Base-by-base conservation (phyloP, 257 asterid genomes). In the Petunia secreta region DNA sequence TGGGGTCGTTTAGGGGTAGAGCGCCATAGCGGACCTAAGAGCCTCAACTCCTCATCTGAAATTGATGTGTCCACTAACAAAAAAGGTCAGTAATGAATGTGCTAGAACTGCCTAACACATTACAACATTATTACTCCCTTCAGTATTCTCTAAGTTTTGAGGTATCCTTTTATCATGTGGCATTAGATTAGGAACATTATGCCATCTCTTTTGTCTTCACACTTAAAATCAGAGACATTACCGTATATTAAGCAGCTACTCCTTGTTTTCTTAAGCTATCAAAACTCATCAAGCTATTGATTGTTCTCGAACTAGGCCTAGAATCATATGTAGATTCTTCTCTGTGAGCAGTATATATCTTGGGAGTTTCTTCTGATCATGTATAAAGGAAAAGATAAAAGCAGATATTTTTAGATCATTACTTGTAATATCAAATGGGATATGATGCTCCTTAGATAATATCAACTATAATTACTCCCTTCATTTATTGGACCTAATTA, bases 281-380 rank as follows among this genome's bases (percentile, higher is more conserved):
- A 25, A 25, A 25, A 25, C 25, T 25, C 25, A 25, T 86, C 71
- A 89, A 88, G 92, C 97, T 91, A 86, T 14, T 90, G 83, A 85
- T 91, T 87, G 93, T 88, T 88, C 92, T 86, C 0, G 98, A 97
- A 80, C 94, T 92, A 38, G 97, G 98, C 85, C 90, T 94, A n/a
- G 97, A 92, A 73, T 97, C 98, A 73, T 87, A 90, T 5, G 84
- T 89, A 53, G 92, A 81, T 87, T 94, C 85, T 91, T 94, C 90
- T 94, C 97, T 7, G 96, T 79, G 41, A 91, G 93, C 52, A 94
- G 88, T 86, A 94, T 79, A 82, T 92, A 25, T 25, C 25, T 97
- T 48, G 87, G 95, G 36, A 91, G 88, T 84, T 92, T 94, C 91
- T 94, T 94, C 71, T 92, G 92, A 78, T 91, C 98, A 97, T 94